Percentiles rank a stretch among this genome's conserved stretches.
Conservation (phyloP, 1,284 basidiomycete genomes). For the Ustilago bromivora region DNA sequence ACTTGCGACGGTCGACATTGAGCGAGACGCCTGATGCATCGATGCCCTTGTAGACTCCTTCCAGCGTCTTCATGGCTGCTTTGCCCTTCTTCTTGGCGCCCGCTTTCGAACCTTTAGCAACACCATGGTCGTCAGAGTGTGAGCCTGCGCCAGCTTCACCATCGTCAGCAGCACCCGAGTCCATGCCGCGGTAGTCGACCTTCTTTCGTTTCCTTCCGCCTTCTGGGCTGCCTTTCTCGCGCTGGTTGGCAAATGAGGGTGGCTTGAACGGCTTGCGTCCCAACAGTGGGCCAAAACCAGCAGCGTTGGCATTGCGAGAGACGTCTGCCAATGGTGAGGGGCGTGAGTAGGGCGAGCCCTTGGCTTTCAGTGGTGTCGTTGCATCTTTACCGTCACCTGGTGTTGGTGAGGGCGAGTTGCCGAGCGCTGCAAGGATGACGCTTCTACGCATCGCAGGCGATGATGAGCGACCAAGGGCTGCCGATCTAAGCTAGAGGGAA, state of each 20-base stretch:
- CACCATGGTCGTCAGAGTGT: constrained; percentile 32
- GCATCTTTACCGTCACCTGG: constrained; percentile 21
- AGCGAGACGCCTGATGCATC: constrained; percentile 65
- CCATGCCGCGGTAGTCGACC: constrained; percentile 66
- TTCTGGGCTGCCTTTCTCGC: constrained; percentile 32
- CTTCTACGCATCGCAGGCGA: constrained; percentile 33
- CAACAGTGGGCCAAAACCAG: constrained; percentile 58
- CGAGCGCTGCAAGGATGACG: constrained; percentile 45
- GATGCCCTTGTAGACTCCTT: constrained; percentile 67
- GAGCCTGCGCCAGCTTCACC: constrained; percentile 48
- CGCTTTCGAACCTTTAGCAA: constrained; percentile 20
- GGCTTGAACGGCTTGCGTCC: constrained; percentile 67
- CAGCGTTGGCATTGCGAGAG: constrained; percentile 56
- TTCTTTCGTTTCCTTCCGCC: constrained; percentile 60
- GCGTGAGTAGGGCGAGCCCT: constrained; percentile 23
- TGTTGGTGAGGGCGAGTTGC: constrained; percentile 28
- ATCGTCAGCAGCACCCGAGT: constrained; percentile 44
- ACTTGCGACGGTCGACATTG: constrained; percentile 63
- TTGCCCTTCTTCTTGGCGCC: constrained; percentile 44
- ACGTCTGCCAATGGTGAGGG: constrained; percentile 33
- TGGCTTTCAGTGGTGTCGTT: constrained; percentile 19
- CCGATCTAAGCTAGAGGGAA: neutral
- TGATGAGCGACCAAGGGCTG: neutral
- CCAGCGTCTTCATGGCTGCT: constrained; percentile 52
- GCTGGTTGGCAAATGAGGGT: constrained; percentile 53